Base-by-base conservation (phyloP, 306 rosid species). In the Castanea crenata region DNA sequence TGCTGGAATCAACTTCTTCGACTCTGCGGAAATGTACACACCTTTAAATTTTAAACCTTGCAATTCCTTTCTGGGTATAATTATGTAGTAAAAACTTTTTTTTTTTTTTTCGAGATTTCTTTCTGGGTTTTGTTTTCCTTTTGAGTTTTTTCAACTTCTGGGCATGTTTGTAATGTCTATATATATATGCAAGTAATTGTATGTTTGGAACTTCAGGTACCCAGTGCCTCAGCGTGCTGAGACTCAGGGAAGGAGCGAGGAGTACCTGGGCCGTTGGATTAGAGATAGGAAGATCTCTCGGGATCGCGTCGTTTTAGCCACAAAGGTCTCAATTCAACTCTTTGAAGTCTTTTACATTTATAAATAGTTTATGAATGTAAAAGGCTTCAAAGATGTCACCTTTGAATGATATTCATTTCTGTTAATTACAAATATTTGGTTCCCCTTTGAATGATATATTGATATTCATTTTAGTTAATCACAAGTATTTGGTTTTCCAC, bases 1-100 rank as follows among this genome's bases (percentile, higher is more conserved):
- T 38, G 85, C 90, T 38, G 97, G 97, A 69, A 86, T 92, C 84
- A 91, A 92, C 87, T 94, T 94, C 86, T 94, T 94, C 73, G 97
- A 94, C 88, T 84, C 97, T 0, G 99, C 97, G 6, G 97, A 94
- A 88, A 94, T 92, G 99, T 92, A 82, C 19, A 18, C 72, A 19
- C 21, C 72, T 46, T 18, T 35, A 32, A 67, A 1, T 49, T 46
- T 3, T 34, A 32, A 67, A 3, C 27, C 46, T 49, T 67, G 49
- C 23, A 21, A 19, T 34, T 67, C 27, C 27, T 6, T 57, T 34
- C 32, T 55, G 13, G 52, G 14, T 31, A 32, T 16, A 1, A 11
- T 15, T 75, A 4, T 11, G 20, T 32, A 13, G 51, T 49, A 49
- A 49, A 12, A 10, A 5, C 20, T n/a, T n/a, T n/a, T 15, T 8